Percentiles rank a stretch among this genome's conserved stretches.
phyloP scores from a whole-genome alignment of 306 rosid species.

The Quercus berberidifolia region DNA sequence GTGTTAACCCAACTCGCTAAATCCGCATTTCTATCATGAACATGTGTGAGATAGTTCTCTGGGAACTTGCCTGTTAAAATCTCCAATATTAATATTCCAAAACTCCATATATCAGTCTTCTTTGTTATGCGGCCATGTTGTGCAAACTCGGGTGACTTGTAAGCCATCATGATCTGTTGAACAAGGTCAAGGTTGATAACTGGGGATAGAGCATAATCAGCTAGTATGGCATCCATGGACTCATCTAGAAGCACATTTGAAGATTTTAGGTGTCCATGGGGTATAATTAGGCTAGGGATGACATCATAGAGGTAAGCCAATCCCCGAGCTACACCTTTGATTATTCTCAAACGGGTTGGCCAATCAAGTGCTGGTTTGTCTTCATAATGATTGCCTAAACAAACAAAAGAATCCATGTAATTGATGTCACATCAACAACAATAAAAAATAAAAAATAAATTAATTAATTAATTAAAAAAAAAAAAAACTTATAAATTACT shows the following conservation, averaged over 20 bases:
- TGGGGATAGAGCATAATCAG: conserved; percentile 67
- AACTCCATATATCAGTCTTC: conserved; percentile 85
- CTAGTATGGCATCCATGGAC: conserved; percentile 57
- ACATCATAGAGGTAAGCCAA: conserved; percentile 55
- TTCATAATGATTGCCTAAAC: conserved; percentile 52
- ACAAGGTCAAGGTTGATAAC: conserved; percentile 65
- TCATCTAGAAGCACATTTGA: conserved; percentile 76
- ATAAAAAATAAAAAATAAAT: no score
- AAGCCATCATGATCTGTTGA: conserved; percentile 73
- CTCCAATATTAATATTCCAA: conserved; percentile 81
- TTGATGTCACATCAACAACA: no score
- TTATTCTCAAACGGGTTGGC: conserved; percentile 75
- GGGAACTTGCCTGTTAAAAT: conserved; percentile 80
- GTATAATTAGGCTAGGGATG: conserved; percentile 59
- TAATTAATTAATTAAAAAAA: no score
- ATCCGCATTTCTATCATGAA: conserved; percentile 45
- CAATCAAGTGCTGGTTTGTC: conserved; percentile 62
- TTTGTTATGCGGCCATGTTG: conserved; percentile 66
- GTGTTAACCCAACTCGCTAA: conserved; percentile 75
- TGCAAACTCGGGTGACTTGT: conserved; percentile 87
- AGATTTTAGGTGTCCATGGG: conserved; percentile 93
- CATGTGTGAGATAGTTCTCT: conserved; percentile 66
- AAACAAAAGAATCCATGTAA: background rate
- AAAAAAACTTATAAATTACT: no score
- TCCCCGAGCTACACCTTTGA: conserved; percentile 74